Conservation (phyloP, 768 basidiomycete species). For the Tylopilus plumbeoviolaceoides region DNA sequence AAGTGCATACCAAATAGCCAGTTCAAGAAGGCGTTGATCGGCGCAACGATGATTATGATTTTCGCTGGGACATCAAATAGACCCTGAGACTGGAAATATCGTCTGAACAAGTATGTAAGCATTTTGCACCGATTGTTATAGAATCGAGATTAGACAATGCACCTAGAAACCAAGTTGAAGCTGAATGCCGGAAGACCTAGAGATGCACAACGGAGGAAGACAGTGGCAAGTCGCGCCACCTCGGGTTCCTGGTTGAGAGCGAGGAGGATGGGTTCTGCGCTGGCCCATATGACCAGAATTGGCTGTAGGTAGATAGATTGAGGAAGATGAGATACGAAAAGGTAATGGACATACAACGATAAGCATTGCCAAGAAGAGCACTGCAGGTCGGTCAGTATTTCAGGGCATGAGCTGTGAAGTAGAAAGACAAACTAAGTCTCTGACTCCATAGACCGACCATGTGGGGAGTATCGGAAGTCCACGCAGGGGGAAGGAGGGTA, state of each 20-base stretch:
- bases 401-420: too few relatives aligned
- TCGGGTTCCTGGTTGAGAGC: slow-evolving; percentile 76
- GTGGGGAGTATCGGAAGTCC: slow-evolving; percentile 46
- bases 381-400: background rate
- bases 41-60: slow-evolving; percentile 78
- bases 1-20: slow-evolving; percentile 68
- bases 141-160: slow-evolving; percentile 38
- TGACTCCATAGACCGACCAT: too few relatives aligned
- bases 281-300: slow-evolving; percentile 74
- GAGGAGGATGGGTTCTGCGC: slow-evolving; percentile 74
- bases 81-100: slow-evolving; percentile 76
- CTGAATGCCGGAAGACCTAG: slow-evolving; percentile 77
- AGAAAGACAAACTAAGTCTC: too few relatives aligned
- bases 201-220: slow-evolving; percentile 74
- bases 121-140: background rate
- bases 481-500: slow-evolving; percentile 70
- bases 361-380: slow-evolving; percentile 34
- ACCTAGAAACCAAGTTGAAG: slow-evolving; percentile 56
- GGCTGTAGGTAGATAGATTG: slow-evolving; percentile 30
- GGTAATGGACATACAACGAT: slow-evolving; percentile 50
- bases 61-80: slow-evolving; percentile 83
- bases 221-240: slow-evolving; percentile 69
- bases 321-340: background rate
- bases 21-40: slow-evolving; percentile 79
- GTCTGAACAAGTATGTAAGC: slow-evolving; percentile 21